Evolutionary conservation across 2,329 filamentous ascomycete genomes (phyloP).

Genomic region (Aspergillus carbonarius): DNA sequence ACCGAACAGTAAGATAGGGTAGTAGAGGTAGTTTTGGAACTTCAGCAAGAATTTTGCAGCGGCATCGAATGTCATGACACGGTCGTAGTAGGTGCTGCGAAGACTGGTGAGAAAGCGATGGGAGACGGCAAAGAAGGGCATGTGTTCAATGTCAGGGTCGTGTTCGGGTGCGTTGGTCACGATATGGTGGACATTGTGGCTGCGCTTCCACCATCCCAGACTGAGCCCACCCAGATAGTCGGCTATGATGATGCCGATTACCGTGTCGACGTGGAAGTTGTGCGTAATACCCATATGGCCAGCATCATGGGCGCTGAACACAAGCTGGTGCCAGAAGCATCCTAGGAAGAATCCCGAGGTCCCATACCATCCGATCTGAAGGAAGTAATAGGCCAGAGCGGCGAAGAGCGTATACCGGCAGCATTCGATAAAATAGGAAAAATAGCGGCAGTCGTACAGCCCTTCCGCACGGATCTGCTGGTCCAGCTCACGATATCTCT

Average conservation of each 20-base stretch:
- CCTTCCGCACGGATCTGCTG: slow-evolving; percentile 70
- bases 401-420: slow-evolving; percentile 71
- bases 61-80: slow-evolving; percentile 73
- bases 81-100: slow-evolving; percentile 79
- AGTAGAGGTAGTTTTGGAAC: slow-evolving; percentile 81
- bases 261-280: slow-evolving; percentile 75
- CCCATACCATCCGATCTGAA: slow-evolving; percentile 65
- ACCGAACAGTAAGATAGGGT: slow-evolving; percentile 74
- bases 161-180: slow-evolving; percentile 94
- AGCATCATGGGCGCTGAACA: slow-evolving; percentile 91
- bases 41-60: slow-evolving; percentile 68
- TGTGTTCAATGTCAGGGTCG: slow-evolving; percentile 90
- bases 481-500: slow-evolving; percentile 78
- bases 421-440: slow-evolving; percentile 72
- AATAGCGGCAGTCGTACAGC: slow-evolving; percentile 82
- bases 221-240: slow-evolving; percentile 88
- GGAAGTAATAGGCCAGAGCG: slow-evolving; percentile 57
- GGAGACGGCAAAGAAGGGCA: slow-evolving; percentile 84
- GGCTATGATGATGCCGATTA: slow-evolving; percentile 86
- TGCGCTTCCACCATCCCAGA: slow-evolving; percentile 95
- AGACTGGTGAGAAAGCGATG: slow-evolving; percentile 74
- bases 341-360: slow-evolving; percentile 74
- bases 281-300: slow-evolving; percentile 98
- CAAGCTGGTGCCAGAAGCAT: slow-evolving; percentile 87
- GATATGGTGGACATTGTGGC: slow-evolving; percentile 95